Evolutionary conservation across 208 protist species (phyloP).

Genomic region (Phytomonas francai): DNA sequence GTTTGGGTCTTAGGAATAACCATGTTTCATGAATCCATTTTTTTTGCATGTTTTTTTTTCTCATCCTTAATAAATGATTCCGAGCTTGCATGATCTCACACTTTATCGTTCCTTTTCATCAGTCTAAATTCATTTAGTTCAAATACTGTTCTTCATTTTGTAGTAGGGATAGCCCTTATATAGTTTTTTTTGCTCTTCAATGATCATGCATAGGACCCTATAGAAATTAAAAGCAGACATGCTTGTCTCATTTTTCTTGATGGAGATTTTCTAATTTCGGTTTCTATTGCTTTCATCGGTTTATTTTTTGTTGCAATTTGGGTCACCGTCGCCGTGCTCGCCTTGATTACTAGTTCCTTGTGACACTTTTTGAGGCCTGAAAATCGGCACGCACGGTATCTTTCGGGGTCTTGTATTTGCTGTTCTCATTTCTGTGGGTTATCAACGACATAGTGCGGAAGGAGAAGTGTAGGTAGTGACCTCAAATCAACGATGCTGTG

Average conservation of each 20-base stretch:
- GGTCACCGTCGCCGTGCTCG: no score
- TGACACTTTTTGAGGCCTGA: background rate
- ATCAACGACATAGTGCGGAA: background rate
- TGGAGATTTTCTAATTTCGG: no score
- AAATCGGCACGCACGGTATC: background rate
- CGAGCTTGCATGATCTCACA: background rate
- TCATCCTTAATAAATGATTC: background rate
- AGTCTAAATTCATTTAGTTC: background rate
- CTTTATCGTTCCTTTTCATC: background rate
- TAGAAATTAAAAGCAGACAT: no score
- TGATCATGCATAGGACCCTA: background rate
- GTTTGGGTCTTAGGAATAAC: background rate
- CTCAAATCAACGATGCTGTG: background rate
- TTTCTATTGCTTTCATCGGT: no score
- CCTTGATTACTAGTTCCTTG: background rate
- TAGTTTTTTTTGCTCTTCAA: background rate
- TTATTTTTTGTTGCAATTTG: no score
- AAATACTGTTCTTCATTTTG: background rate
- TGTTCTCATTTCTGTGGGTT: background rate
- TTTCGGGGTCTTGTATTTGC: background rate
- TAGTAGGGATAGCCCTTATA: background rate
- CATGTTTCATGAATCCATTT: conserved; percentile 3
- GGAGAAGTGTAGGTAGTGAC: background rate
- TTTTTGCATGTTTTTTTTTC: conserved; percentile 9
- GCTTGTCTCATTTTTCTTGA: no score